phyloP scores from a whole-genome alignment of 1,139 yeast species.

The Magnusiomyces ingens region DNA sequence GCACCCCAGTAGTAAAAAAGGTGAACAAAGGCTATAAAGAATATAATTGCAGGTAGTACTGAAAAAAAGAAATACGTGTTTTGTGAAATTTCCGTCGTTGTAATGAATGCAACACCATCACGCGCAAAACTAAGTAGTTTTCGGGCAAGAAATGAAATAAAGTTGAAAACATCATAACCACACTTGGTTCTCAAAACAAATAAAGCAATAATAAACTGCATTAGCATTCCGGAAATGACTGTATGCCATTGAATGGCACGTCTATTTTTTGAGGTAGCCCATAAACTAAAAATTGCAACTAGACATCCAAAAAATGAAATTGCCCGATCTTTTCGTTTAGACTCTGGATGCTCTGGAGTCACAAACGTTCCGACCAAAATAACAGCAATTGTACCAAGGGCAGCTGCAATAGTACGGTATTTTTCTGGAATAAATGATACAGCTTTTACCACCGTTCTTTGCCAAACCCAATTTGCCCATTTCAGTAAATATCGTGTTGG shows the following conservation, averaged over 20 bases:
- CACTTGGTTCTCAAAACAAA: conserved; percentile 55
- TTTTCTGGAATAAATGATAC: conserved; percentile 38
- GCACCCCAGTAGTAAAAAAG: conserved; percentile 56
- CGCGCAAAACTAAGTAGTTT: conserved; percentile 53
- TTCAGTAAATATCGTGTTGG: conserved; percentile 36
- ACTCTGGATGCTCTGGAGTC: conserved; percentile 38
- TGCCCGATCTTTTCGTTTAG: conserved; percentile 49
- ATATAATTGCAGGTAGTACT: conserved; percentile 56
- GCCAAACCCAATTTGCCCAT: conserved; percentile 39
- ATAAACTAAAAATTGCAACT: conserved; percentile 45
- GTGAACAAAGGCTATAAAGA: conserved; percentile 59
- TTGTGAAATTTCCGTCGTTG: conserved; percentile 32
- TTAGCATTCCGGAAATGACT: conserved; percentile 55
- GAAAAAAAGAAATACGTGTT: conserved; percentile 49
- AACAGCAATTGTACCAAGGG: conserved; percentile 39
- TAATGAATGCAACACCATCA: conserved; percentile 57
- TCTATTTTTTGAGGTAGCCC: conserved; percentile 44
- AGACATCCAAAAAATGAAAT: conserved; percentile 53
- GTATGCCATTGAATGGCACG: conserved; percentile 51
- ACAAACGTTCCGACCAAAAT: conserved; percentile 46
- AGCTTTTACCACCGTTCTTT: conserved; percentile 33
- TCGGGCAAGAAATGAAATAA: conserved; percentile 54
- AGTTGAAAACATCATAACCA: conserved; percentile 60
- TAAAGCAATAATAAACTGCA: conserved; percentile 56
- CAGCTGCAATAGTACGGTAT: conserved; percentile 43